Conservation (phyloP, 2,329 filamentous ascomycete species). For the Gnomoniopsis smithogilvyi region DNA sequence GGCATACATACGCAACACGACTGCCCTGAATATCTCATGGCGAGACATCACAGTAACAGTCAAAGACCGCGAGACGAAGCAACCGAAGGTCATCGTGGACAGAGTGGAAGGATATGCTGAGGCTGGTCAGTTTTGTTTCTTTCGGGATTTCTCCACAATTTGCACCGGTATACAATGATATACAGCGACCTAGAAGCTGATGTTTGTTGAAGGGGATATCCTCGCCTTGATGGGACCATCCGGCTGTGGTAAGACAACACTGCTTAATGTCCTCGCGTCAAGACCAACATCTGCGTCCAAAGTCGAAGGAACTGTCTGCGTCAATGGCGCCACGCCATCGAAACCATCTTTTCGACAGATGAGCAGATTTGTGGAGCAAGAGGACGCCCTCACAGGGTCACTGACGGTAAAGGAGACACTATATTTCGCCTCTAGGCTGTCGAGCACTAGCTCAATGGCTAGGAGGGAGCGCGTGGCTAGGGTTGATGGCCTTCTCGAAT, state of each 20-base stretch:
- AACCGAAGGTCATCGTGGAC: slow-evolving; percentile 60
- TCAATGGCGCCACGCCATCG: slow-evolving; percentile 60
- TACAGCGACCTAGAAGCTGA: not conserved
- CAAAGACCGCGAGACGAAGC: slow-evolving; percentile 67
- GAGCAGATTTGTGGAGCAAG: slow-evolving; percentile 80
- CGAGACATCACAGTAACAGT: slow-evolving; percentile 65
- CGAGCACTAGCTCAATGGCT: slow-evolving; percentile 40
- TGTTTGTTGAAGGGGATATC: slow-evolving; percentile 55
- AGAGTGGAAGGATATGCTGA: slow-evolving; percentile 61
- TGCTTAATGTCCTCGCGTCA: slow-evolving; percentile 73
- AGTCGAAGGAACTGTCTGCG: slow-evolving; percentile 50
- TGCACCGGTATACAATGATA: not conserved
- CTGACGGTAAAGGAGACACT: slow-evolving; percentile 79
- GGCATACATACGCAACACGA: slow-evolving; percentile 59
- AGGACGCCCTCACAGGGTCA: slow-evolving; percentile 78
- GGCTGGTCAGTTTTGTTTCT: slow-evolving; percentile 43
- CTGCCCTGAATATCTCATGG: slow-evolving; percentile 65
- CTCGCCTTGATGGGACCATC: slow-evolving; percentile 79
- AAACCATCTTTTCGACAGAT: slow-evolving; percentile 58
- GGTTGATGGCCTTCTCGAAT: slow-evolving; percentile 63
- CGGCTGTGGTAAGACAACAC: slow-evolving; percentile 75
- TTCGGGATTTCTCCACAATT: not conserved
- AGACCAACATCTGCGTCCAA: slow-evolving; percentile 50
- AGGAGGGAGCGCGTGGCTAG: slow-evolving; percentile 57
- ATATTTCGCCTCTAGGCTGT: slow-evolving; percentile 72